These are phyloP conservation scores for Corylus heterophylla DNA, from an alignment of 306 rosid species.

Conservation along the genomic window DNA sequence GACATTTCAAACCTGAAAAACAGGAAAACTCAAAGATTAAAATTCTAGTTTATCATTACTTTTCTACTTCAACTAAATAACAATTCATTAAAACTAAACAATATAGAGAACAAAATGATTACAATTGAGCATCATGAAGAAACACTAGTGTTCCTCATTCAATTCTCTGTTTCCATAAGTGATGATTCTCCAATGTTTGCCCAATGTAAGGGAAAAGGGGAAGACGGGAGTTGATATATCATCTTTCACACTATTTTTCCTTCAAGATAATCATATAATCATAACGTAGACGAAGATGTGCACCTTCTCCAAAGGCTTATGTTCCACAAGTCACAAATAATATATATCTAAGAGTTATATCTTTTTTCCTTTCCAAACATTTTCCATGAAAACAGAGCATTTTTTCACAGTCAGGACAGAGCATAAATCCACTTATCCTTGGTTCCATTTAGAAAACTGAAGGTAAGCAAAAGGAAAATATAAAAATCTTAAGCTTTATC, in stretches of 20 bases:
- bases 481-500: neutral
- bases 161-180: neutral
- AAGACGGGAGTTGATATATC: neutral
- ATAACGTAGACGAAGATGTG: neutral
- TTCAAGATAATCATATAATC: neutral
- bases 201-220: neutral
- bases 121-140: neutral
- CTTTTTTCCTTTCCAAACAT: neutral
- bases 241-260: neutral
- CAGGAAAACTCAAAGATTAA: neutral
- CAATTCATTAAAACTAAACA: neutral
- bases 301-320: neutral
- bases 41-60: neutral
- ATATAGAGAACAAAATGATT: neutral
- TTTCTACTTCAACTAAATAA: neutral
- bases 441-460: neutral
- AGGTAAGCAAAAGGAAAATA: neutral
- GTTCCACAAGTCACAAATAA: neutral
- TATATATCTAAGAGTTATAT: neutral
- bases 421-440: neutral
- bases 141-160: neutral
- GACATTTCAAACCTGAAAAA: slow-evolving; percentile 47
- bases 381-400: neutral
- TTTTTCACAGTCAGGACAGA: neutral
- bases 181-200: neutral